Evolutionary conservation across 768 basidiomycete species (phyloP), one percentile per base, ranked within the genome.

Genomic region (Hygrophoropsis aurantiaca): DNA sequence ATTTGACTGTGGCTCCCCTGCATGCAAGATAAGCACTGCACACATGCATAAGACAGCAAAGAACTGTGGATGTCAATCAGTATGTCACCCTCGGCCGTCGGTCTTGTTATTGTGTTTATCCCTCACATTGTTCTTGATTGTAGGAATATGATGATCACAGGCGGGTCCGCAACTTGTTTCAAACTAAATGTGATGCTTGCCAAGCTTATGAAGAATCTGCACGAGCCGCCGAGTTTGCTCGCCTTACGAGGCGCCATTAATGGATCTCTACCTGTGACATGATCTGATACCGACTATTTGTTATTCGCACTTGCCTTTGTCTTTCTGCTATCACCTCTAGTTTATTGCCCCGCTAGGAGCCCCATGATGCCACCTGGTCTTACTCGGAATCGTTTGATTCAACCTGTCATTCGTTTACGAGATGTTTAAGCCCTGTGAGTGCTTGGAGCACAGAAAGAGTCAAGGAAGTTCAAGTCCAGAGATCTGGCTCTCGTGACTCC

Each of bases 121-220:
- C 27, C 27, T 13, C 40, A 23, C 25, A n/a, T 35, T 39, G n/a
- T 25, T 40, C 33, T 53, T 40, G 32, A 27, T 53, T 36, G 23
- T 50, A 79, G 76, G 59, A 53, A 26, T 60, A 65, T 27, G 50
- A 64, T 40, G 82, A 85, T 55, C 59, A 79, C 32, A 74, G 78
- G 44, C 73, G 75, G 33, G 80, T 87, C 32, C 67, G 75, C 48
- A 88, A 80, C 61, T 70, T 86, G 62, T 83, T 87, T 55, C 84
- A 84, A 55, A 74, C 75, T 47, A 70, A 77, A 46, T 87, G 85
- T 66, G 84, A 84, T 4, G 52, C 40, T 1, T 86, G 85, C 68
- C 73, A 69, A 51, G 59, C 50, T 13, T 34, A 36, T n/a, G 61
- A 61, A 42, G 65, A 70, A 32, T 55, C 45, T 15, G 52, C 53